Evolutionary conservation across 225 moss, liverwort and hornwort species (phyloP), one percentile per base, ranked within the genome.

Genomic region (Marchantia paleacea): DNA sequence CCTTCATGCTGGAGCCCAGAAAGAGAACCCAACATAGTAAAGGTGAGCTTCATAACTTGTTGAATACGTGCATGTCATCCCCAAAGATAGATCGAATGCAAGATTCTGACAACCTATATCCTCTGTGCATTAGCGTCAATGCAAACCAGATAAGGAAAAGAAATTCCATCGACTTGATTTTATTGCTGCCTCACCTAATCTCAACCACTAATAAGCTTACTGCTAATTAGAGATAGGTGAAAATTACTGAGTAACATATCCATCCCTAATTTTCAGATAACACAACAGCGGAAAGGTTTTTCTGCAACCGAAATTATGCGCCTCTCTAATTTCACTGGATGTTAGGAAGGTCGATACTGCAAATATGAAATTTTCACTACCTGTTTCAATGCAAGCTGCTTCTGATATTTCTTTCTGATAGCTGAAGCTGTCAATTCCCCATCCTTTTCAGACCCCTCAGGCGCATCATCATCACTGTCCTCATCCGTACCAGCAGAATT

Each of bases 401-500:
- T 95, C 77, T 99, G 92, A 83, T 99, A 95, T 81, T 99, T 95
- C 75, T 89, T 92, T 75, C 95, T 95, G 79, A 95, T 92, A 10
- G 95, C 95, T 73, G 95, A 92, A 68, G 93, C 95, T 81, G 91
- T 91, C 57, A 92, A 83, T 72, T 95, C 97, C 80, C 93, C 97
- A 86, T 99, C 99, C 89, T 87, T 87, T 39, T 88, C 83, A 20
- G 80, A 50, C 18, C 77, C 83, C 73, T 94, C 99, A 80, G 85
- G 87, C 54, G 88, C 90, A 79, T 95, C 95, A 78, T 92, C 94
- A 81, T 95, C 93, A 80, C 95, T 99, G 76, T 92, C 92, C 74
- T 94, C 95, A 79, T 92, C 95, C 76, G 85, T 82, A 79, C 86
- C 88, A 85, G 87, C 90, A 65, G 83, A 74, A 20, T 86, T 88